These are phyloP conservation scores for Ceratocystis eucalypticola DNA, from an alignment of 2,329 filamentous ascomycete species.

Conservation along the genomic window DNA sequence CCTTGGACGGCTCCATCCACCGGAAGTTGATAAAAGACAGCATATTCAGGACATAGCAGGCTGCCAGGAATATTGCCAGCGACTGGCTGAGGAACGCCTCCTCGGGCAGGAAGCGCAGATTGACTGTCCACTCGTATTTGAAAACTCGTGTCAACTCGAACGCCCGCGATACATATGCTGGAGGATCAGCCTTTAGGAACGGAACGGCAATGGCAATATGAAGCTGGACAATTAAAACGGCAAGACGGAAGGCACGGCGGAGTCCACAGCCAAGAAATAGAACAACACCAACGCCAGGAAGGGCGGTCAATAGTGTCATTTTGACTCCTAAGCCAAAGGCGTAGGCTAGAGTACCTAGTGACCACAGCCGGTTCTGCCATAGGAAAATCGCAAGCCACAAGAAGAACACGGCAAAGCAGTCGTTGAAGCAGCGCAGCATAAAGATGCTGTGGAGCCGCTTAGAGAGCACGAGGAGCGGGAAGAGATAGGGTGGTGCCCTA, in stretches of 20 bases:
- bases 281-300: conserved; percentile 67
- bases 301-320: conserved; percentile 75
- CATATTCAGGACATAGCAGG: conserved; percentile 52
- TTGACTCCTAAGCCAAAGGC: conserved; percentile 78
- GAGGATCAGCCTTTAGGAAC: conserved; percentile 52
- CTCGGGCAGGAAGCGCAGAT: conserved; percentile 92
- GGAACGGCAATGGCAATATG: conserved; percentile 56
- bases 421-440: conserved; percentile 86
- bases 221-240: conserved; percentile 58
- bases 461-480: conserved; percentile 72
- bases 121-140: conserved; percentile 96
- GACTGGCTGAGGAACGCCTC: conserved; percentile 55
- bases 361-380: conserved; percentile 64
- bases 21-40: conserved; percentile 48
- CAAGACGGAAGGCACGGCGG: conserved; percentile 54
- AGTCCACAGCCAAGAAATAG: conserved; percentile 63
- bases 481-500: conserved; percentile 72
- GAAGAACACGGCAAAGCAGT: conserved; percentile 74
- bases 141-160: conserved; percentile 89
- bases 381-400: conserved; percentile 70
- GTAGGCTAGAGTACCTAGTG: conserved; percentile 57
- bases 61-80: conserved; percentile 57
- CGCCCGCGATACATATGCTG: conserved; percentile 64
- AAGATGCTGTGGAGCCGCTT: conserved; percentile 93
- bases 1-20: conserved; percentile 59